phyloP scores from a whole-genome alignment of 2,329 filamentous ascomycete genomes.

The Xylariales sp. region DNA sequence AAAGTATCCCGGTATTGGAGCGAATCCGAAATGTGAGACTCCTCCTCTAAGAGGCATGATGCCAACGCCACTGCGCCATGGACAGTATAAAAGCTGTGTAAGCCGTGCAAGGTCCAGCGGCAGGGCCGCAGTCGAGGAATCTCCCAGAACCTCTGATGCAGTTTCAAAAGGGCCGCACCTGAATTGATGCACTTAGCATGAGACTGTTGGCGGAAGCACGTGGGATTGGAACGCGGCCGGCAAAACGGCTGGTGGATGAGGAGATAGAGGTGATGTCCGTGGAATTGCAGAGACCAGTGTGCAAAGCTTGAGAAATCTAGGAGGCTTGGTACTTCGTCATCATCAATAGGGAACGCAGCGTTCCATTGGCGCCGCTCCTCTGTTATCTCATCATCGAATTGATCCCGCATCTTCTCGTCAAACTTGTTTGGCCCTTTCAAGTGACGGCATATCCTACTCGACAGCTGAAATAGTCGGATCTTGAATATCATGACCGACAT shows the following conservation, averaged over 20 bases:
- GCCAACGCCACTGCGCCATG: slow-evolving; percentile 31
- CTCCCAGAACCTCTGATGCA: slow-evolving; percentile 29
- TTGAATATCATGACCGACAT: slow-evolving; percentile 35
- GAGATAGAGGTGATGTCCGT: slow-evolving; percentile 30
- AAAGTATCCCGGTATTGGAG: slow-evolving; percentile 28
- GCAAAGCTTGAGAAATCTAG: slow-evolving; percentile 28
- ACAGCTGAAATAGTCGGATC: slow-evolving; percentile 31
- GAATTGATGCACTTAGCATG: slow-evolving; percentile 27
- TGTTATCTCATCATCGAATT: slow-evolving; percentile 29
- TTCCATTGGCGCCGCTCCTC: slow-evolving; percentile 30
- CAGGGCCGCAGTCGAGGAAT: slow-evolving; percentile 25
- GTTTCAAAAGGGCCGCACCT: slow-evolving; percentile 24
- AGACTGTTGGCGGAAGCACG: slow-evolving; percentile 31
- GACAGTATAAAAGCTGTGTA: slow-evolving; percentile 29
- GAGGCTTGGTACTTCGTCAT: slow-evolving; percentile 22
- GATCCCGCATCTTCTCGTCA: slow-evolving; percentile 30
- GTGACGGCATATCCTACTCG: slow-evolving; percentile 31
- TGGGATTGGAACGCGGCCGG: slow-evolving; percentile 27
- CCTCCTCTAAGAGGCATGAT: slow-evolving; percentile 31
- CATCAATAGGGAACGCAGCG: slow-evolving; percentile 7
- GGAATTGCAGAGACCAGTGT: slow-evolving; percentile 30
- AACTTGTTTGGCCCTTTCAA: slow-evolving; percentile 31
- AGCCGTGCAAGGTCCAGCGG: slow-evolving; percentile 31
- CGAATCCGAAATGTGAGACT: slow-evolving; percentile 19
- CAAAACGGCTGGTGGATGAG: slow-evolving; percentile 34